A percentile compares a stretch with the other conserved stretches of the same genome.
phyloP scores from a whole-genome alignment of 2,329 filamentous ascomycete species.

The Blastomyces emzantsi region DNA sequence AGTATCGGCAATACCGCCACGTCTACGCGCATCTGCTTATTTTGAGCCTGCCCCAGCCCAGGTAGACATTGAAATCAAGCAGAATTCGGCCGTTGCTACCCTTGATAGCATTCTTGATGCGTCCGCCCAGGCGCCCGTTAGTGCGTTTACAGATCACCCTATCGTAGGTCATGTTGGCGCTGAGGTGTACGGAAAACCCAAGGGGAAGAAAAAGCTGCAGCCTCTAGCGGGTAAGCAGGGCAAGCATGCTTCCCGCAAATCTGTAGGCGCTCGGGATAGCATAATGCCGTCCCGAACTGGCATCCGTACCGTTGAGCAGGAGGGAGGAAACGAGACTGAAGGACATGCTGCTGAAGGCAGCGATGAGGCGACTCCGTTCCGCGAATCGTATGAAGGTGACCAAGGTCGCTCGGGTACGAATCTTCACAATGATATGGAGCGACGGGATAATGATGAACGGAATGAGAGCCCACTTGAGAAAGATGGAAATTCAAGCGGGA shows the following conservation, averaged over 20 bases:
- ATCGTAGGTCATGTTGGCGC: conserved; percentile 66
- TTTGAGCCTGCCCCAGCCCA: conserved; percentile 61
- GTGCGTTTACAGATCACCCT: conserved; percentile 81
- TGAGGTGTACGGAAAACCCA: conserved; percentile 54
- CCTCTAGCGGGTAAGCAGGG: conserved; percentile 18
- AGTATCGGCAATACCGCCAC: conserved; percentile 57
- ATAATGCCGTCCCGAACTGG: conserved; percentile 19
- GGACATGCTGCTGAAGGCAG: conserved; percentile 17
- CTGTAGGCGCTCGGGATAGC: conserved; percentile 11
- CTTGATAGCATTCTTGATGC: conserved; percentile 89
- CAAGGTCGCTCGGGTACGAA: not conserved
- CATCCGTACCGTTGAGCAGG: conserved; percentile 13
- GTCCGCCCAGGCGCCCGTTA: conserved; percentile 77
- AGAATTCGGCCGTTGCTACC: conserved; percentile 77
- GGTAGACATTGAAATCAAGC: conserved; percentile 50
- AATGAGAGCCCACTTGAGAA: conserved; percentile 13
- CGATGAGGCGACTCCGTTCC: conserved; percentile 13
- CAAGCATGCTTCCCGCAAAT: not conserved
- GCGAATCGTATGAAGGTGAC: conserved; percentile 17
- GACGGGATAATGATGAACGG: conserved; percentile 18
- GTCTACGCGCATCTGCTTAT: conserved; percentile 81
- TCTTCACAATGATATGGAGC: conserved; percentile 11
- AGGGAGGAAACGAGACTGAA: conserved; percentile 17
- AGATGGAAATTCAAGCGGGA: not conserved
- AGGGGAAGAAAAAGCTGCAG: conserved; percentile 22